Evolutionary conservation across 352 stramenopile genomes (phyloP), one percentile per base, ranked within the genome.

Genomic region (Discostella stelligera): DNA sequence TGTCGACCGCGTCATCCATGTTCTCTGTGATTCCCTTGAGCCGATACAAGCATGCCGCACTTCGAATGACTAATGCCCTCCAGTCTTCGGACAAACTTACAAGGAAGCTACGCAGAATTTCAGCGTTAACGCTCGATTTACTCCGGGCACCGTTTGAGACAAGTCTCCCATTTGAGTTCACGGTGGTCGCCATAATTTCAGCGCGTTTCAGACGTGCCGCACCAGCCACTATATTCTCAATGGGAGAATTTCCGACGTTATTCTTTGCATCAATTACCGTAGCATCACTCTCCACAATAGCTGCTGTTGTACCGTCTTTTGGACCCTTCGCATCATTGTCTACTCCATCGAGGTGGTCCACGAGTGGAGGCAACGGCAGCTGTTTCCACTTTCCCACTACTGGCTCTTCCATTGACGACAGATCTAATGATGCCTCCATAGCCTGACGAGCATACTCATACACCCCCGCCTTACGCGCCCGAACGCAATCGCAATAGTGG

Each of bases 51-150:
- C 77, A 88, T 11, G 84, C 87, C 23, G 68, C 70, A 62, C 71
- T 83, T 54, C 87, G 80, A 68, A 92, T 89, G 0, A 83, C 85
- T 18, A 94, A 71, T 10, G 83, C 78, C 64, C 88, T 80, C 85
- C 86, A 94, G 79, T 93, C 86, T 54, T 87, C 77, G n/a, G 77
- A 85, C 0, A 88, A 41, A 27, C 64, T 88, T 1, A 92, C 55
- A 11, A 94, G 61, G 27, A 92, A 79, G 37, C 77, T 80, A 25
- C 79, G 65, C 20, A 91, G 23, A 23, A 79, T 78, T 21, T 85
- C 74, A 49, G 82, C 74, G 48, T 83, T 66, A 5, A 37, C 58
- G 1, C 30, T 56, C 2, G 37, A 37, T 18, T 58, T 23, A 23
- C 48, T 62, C 16, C 25, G 21, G 18, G 41, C 63, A 20, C 48